Evolutionary conservation across 2,329 filamentous ascomycete species (phyloP), one percentile per base, ranked within the genome.

Genomic region (Ophiostoma australiae): DNA sequence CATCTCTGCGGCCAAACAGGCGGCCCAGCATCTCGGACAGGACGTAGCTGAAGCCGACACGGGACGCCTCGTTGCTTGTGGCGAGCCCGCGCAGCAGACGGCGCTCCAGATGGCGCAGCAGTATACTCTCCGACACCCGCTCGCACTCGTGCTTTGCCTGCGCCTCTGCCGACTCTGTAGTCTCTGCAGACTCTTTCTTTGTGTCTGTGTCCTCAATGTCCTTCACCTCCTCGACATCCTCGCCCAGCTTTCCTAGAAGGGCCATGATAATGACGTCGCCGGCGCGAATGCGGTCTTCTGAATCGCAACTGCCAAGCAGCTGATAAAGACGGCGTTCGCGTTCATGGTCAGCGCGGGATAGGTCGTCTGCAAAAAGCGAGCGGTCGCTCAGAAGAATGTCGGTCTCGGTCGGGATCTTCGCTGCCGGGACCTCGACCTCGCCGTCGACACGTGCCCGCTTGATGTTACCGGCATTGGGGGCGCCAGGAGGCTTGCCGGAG

Each of bases 1-100:
- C 31, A 31, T 65, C 76, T 58, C 82, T 80, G 17, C 82, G 75
- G 1, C 87, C 87, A 76, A 91, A 91, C 5, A 94, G 80, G 76
- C 94, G 88, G 4, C 87, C 84, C 65, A 97, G 78, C 10, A 96
- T 82, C 79, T 97, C 94, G 0, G 93, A 91, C 75, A 98, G 82
- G 0, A 94, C 94, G 70, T 97, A 85, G 70, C 93, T 97, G 79
- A 97, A 97, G 3, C 95, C 95, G 69, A 95, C 82, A 35, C 95
- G 87, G 23, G 94, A 93, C 15, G 92, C 92, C 81, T 97, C 97
- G 71, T 93, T 89, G 70, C 93, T 90, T 78, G 93, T 97, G 73
- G 94, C 93, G 23, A 98, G 87, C 58, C 95, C 95, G 70, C 92
- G 89, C 78, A 97, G 92, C 52, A 99, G 83, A 35, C 91, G 86